Percentiles rank a stretch among this genome's conserved stretches.
phyloP scores from a whole-genome alignment of 352 stramenopile species.

The Globisporangium paroecandrum region DNA sequence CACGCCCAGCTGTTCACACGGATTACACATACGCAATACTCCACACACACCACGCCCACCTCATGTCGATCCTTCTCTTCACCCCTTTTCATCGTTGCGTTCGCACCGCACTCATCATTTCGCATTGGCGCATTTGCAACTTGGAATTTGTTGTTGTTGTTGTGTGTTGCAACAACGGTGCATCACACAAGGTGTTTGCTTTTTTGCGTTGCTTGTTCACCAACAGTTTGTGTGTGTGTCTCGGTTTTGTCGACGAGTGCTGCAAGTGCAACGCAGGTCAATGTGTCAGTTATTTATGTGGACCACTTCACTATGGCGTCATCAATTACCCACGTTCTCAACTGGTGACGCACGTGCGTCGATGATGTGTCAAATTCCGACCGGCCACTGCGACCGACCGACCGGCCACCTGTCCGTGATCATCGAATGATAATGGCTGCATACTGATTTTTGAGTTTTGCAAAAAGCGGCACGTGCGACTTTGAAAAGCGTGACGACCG shows the following conservation, averaged over 20 bases:
- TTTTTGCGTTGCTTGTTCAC: not conserved
- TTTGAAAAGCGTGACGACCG: not conserved
- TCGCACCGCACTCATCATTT: not conserved
- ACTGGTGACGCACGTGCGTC: not conserved
- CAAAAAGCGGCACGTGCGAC: not conserved
- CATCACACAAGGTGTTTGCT: not conserved
- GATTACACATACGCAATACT: too few species aligned
- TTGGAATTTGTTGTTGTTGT: not conserved
- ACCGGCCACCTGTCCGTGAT: not conserved
- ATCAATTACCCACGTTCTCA: not conserved
- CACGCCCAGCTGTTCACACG: too few species aligned
- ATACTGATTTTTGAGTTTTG: not conserved
- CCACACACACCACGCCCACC: not conserved
- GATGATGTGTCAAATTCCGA: not conserved
- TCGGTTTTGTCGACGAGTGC: conserved; percentile 1
- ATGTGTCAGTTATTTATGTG: conserved; percentile 10
- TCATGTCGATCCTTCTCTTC: not conserved
- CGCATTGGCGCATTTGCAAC: not conserved
- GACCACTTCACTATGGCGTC: not conserved
- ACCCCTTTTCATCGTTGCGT: not conserved
- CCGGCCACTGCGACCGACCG: not conserved
- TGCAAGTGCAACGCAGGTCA: conserved; percentile 5
- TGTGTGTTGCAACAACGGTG: not conserved
- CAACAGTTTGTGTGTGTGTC: not conserved
- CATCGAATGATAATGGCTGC: conserved; percentile 1